Evolutionary conservation across 306 rosid genomes (phyloP).

Genomic region (Fagus crenata): DNA sequence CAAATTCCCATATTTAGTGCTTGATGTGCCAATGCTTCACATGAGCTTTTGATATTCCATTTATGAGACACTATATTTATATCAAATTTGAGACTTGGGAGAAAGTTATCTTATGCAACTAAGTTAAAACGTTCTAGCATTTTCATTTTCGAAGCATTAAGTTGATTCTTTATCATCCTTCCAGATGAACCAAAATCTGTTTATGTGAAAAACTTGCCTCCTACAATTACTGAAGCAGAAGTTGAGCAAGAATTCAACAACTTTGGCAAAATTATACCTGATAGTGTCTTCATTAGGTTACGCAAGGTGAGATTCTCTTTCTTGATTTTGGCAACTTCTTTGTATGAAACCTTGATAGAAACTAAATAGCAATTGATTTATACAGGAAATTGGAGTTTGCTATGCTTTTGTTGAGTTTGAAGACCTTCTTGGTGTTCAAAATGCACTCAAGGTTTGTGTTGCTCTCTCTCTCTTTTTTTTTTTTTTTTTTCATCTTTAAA

Average conservation of each 20-base stretch:
- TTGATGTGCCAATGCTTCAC: neutral
- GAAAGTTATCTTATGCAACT: neutral
- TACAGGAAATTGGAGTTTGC: constrained; percentile 97
- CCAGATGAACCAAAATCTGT: constrained; percentile 89
- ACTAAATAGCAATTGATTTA: constrained; percentile 30
- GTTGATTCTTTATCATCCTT: constrained; percentile 34
- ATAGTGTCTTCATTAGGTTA: constrained; percentile 82
- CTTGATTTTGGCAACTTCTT: neutral
- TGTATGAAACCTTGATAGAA: constrained; percentile 5
- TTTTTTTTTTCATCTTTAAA: constrained; percentile 1
- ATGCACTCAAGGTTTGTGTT: constrained; percentile 71
- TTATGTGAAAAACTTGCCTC: constrained; percentile 85
- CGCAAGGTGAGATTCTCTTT: constrained; percentile 56
- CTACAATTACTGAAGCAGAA: constrained; percentile 73
- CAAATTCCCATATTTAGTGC: neutral
- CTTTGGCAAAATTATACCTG: constrained; percentile 77
- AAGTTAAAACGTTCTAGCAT: neutral
- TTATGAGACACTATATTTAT: neutral
- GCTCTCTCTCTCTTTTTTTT: neutral
- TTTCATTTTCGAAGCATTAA: constrained; percentile 22
- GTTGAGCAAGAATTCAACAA: constrained; percentile 72
- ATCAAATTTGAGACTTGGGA: neutral
- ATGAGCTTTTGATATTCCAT: neutral
- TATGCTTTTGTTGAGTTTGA: constrained; percentile 96
- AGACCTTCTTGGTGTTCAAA: constrained; percentile 78